A percentile compares a stretch with the other conserved stretches of the same genome.
phyloP scores from a whole-genome alignment of 805 yeast species.

The Metahyphopichia silvanorum region DNA sequence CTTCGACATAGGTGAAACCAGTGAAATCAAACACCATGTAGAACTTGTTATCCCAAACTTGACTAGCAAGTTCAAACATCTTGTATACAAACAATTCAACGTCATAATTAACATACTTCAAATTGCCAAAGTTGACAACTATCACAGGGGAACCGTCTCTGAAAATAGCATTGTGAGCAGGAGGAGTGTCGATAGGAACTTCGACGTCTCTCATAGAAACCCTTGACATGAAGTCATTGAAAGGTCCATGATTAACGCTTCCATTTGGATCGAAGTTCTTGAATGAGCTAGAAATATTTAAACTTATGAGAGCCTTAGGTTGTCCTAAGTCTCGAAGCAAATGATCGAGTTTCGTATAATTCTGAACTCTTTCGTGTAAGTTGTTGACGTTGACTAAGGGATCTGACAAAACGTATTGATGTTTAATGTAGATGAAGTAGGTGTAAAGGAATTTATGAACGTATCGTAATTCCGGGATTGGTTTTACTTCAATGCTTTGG shows the following conservation, averaged over 20 bases:
- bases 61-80: constrained; percentile 60
- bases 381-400: constrained; percentile 11
- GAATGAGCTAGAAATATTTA: constrained; percentile 53
- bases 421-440: constrained; percentile 29
- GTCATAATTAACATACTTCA: constrained; percentile 33
- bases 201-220: constrained; percentile 55
- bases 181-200: constrained; percentile 36
- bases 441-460: constrained; percentile 38
- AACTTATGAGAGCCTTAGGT: constrained; percentile 53
- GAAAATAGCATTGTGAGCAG: constrained; percentile 63
- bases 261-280: constrained; percentile 39
- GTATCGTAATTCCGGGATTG: constrained; percentile 36
- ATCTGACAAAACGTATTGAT: constrained; percentile 22
- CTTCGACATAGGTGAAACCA: constrained; percentile 39
- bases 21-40: constrained; percentile 69
- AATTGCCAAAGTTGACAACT: constrained; percentile 43
- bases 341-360: constrained; percentile 42
- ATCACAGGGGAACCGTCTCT: constrained; percentile 72
- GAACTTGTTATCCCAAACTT: constrained; percentile 68
- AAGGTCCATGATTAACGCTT: constrained; percentile 46
- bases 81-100: constrained; percentile 55
- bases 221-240: constrained; percentile 73
- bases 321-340: constrained; percentile 52
- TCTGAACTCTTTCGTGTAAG: constrained; percentile 18
- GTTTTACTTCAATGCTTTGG: constrained; percentile 19